phyloP scores from a whole-genome alignment of 73 alveolate genomes.

The Paramecium sexaurelia region DNA sequence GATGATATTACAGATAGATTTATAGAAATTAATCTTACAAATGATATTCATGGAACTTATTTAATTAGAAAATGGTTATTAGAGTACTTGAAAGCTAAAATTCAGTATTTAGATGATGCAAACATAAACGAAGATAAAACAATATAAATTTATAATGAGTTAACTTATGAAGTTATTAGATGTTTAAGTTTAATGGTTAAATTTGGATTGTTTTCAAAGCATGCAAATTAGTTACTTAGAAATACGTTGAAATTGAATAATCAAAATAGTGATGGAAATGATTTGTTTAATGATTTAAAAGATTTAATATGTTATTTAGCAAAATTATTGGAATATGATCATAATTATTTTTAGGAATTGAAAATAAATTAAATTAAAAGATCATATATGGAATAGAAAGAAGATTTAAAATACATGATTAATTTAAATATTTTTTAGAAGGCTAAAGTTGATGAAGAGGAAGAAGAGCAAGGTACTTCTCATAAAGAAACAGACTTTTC shows the following conservation, averaged over 20 bases:
- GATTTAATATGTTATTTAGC: constrained; percentile 52
- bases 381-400: neutral
- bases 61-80: neutral
- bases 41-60: constrained; percentile 35
- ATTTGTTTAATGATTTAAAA: neutral
- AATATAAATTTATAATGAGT: neutral
- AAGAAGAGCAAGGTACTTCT: neutral
- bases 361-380: neutral
- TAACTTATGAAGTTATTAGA: constrained; percentile 60
- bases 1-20: constrained; percentile 46
- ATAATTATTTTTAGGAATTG: constrained; percentile 57
- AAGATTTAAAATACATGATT: neutral
- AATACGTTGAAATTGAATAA: neutral
- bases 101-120: neutral
- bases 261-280: neutral
- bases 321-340: constrained; percentile 55
- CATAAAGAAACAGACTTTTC: neutral
- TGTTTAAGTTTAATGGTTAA: constrained; percentile 47
- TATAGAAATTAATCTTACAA: constrained; percentile 6
- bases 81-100: neutral
- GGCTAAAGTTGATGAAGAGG: constrained; percentile 13
- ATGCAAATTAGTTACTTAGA: neutral
- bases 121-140: neutral
- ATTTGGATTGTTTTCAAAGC: constrained; percentile 56
- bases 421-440: neutral